Conservation (phyloP, 2,329 filamentous ascomycete species). For the Bisporella sp. region DNA sequence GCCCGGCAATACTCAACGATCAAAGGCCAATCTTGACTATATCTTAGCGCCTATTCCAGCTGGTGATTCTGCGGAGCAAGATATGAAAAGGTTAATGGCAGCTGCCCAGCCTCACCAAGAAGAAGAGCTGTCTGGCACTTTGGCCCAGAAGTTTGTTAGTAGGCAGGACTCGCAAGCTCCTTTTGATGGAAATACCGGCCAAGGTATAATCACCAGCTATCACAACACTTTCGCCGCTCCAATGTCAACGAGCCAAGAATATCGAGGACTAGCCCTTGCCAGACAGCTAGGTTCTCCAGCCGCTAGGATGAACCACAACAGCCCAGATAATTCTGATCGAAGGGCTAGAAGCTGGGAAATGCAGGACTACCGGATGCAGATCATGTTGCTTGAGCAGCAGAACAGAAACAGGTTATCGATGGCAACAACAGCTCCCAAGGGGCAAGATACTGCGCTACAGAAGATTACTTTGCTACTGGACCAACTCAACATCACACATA, state of each 20-base stretch:
- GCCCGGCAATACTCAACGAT: neutral
- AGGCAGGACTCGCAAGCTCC: neutral
- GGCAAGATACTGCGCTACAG: slow-evolving; percentile 1
- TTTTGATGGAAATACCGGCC: slow-evolving; percentile 1
- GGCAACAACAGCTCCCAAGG: slow-evolving; percentile 2
- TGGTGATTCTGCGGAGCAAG: neutral
- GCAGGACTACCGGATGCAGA: no score
- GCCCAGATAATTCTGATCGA: neutral
- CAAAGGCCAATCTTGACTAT: neutral
- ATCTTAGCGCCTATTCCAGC: neutral
- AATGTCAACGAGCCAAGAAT: no score
- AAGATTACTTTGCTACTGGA: slow-evolving; percentile 1
- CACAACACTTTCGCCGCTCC: no score
- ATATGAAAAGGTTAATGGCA: neutral
- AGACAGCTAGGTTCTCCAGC: neutral
- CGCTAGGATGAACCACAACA: neutral
- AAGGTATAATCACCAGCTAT: no score
- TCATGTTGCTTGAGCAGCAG: no score
- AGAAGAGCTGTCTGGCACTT: neutral
- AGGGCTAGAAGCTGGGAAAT: no score
- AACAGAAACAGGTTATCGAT: no score
- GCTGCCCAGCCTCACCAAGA: neutral
- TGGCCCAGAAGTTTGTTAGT: neutral
- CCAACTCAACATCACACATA: slow-evolving; percentile 1
- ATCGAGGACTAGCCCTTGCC: neutral